Evolutionary conservation across 2,329 filamentous ascomycete genomes (phyloP), one percentile per base, ranked within the genome.

Genomic region (Pseudopithomyces chartarum): DNA sequence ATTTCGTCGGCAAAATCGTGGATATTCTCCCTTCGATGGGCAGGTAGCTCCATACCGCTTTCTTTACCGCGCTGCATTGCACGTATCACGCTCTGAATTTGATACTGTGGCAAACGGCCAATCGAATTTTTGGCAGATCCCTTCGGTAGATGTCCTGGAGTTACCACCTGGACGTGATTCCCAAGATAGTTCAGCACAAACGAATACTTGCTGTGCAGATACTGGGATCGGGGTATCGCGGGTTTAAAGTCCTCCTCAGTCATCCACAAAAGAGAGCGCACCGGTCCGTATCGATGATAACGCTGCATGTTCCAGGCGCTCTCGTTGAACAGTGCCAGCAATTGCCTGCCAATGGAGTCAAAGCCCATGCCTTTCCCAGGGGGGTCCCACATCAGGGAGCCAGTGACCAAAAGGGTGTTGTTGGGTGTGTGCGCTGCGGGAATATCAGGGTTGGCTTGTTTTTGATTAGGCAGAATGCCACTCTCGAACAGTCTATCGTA

Each of bases 201-300:
- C 4, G 84, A 80, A 20, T 81, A 71, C 44, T 86, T 87, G 40
- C 76, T 81, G n/a, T 88, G 84, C 1, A 79, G 73, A 33, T 79
- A 73, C 2, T 90, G 69, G 1, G 64, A 79, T 77, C 51, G 84
- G 0, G 93, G 89, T 7, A 97, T 56, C 1, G 91, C 63, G 1
- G 73, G 59, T 6, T 75, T 66, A 61, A 86, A 86, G 54, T 91
- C 88, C 0, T 84, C 79, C 42, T 87, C 80, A 1, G 84, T 82
- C 3, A 87, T 68, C 87, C 92, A 93, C 38, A 93, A 71, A 1
- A 98, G 81, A 80, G 94, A 88, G 47, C 92, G 87, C 2, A 96
- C 87, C 17, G 88, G 83, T 2, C 94, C 94, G 70, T 92, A 93
- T 26, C 81, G 80, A 65, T 97, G 89, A 64, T 96, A 85, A 0